Evolutionary conservation across 2,329 filamentous ascomycete genomes (phyloP).

Genomic region (Monilinia laxa): DNA sequence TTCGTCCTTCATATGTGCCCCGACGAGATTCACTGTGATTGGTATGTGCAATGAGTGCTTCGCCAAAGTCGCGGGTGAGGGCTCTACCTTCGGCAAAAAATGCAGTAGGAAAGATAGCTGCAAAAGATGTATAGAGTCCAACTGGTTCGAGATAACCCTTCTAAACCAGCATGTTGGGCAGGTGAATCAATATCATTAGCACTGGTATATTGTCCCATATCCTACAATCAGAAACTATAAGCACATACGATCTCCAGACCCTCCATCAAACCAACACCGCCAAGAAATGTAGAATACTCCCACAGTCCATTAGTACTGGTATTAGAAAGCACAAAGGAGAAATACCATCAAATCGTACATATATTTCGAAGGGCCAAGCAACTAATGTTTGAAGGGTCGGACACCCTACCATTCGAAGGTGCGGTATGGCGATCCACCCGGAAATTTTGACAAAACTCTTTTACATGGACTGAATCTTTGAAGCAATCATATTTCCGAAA

Average conservation of each 20-base stretch:
- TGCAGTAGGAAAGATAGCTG: slow-evolving; percentile 32
- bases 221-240: slow-evolving; percentile 43
- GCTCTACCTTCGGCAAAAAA: slow-evolving; percentile 34
- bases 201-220: slow-evolving; percentile 42
- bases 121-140: slow-evolving; percentile 40
- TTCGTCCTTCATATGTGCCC: slow-evolving; percentile 17
- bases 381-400: too few relatives aligned
- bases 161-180: slow-evolving; percentile 50
- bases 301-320: slow-evolving; percentile 48
- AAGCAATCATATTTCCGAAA: too few relatives aligned
- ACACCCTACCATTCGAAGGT: too few relatives aligned
- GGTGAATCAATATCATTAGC: slow-evolving; percentile 44
- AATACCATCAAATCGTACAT: slow-evolving; percentile 43
- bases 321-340: slow-evolving; percentile 46
- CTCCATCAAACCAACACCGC: slow-evolving; percentile 48
- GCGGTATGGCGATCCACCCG: too few relatives aligned
- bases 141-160: slow-evolving; percentile 44
- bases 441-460: too few relatives aligned
- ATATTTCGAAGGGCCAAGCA: too few relatives aligned
- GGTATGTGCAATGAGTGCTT: slow-evolving; percentile 29
- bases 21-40: slow-evolving; percentile 14
- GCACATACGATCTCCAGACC: slow-evolving; percentile 45
- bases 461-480: too few relatives aligned
- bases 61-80: slow-evolving; percentile 38
- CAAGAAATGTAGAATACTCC: slow-evolving; percentile 51